Percentiles rank a stretch among this genome's conserved stretches.
Conservation (phyloP, 352 stramenopile species). For the Aphanomyces euteiches region DNA sequence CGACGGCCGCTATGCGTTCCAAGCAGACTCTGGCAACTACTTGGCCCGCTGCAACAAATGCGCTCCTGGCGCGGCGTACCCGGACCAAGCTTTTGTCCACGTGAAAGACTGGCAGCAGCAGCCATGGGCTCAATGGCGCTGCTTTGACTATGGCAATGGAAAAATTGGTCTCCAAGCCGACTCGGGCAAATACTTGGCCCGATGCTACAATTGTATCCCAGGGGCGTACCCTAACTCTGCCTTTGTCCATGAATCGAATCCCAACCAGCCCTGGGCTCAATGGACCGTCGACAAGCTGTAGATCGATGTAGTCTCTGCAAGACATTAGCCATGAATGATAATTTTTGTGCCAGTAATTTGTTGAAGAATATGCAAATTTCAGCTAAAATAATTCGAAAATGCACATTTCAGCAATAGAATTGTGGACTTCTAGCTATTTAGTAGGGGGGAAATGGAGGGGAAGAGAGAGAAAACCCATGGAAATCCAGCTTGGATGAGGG, state of each 20-base stretch:
- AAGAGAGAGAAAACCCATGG: too few species aligned
- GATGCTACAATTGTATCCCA: slow-evolving; percentile 25
- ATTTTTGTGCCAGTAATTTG: too few species aligned
- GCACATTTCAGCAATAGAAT: too few species aligned
- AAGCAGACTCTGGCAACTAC: slow-evolving; percentile 19
- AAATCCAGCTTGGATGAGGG: too few species aligned
- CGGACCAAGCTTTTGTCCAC: slow-evolving; percentile 12
- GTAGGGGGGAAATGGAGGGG: too few species aligned
- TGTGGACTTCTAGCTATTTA: too few species aligned
- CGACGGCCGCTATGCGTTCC: neutral
- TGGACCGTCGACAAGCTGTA: neutral
- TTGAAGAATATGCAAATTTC: too few species aligned
- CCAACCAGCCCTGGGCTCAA: neutral
- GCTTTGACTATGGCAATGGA: slow-evolving; percentile 14
- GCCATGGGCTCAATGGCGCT: slow-evolving; percentile 21
- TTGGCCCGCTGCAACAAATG: slow-evolving; percentile 25
- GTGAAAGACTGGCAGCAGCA: neutral
- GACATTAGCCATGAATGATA: too few species aligned
- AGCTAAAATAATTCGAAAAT: too few species aligned
- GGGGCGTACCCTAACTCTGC: slow-evolving; percentile 6
- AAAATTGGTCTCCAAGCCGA: slow-evolving; percentile 19
- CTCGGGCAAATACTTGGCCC: slow-evolving; percentile 3
- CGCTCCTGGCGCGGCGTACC: slow-evolving; percentile 6
- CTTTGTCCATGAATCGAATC: neutral
- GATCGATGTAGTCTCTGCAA: too few species aligned